phyloP scores from a whole-genome alignment of 148 eudicot genomes.

The Fallopia convolvulus region DNA sequence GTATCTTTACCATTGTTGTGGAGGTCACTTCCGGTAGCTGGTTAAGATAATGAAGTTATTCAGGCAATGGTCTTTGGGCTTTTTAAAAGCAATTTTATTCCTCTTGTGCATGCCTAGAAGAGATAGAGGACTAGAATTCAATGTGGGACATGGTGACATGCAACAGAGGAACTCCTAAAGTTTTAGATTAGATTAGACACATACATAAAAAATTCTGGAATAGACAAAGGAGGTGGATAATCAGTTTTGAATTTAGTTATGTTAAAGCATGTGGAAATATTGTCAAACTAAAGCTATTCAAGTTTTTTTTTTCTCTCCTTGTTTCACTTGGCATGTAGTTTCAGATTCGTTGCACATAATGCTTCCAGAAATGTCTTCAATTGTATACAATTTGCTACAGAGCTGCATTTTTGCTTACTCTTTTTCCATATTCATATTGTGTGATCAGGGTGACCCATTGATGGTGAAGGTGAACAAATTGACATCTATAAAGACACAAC shows the following conservation, averaged over 20 bases:
- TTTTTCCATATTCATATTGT: background rate
- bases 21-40: background rate
- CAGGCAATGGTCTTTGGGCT: background rate
- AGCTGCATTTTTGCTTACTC: background rate
- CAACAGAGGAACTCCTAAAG: background rate
- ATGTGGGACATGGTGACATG: background rate
- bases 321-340: background rate
- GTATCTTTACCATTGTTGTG: background rate
- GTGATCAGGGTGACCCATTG: conserved; percentile 40
- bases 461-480: conserved; percentile 57
- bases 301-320: background rate
- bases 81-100: background rate
- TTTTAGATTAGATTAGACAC: background rate
- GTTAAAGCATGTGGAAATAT: background rate
- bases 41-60: background rate
- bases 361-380: background rate
- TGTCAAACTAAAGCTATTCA: background rate
- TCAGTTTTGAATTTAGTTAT: background rate
- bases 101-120: background rate
- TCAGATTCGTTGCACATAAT: background rate
- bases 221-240: background rate
- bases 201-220: background rate
- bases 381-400: background rate
- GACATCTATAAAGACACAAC: conserved; percentile 56
- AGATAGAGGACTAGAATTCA: background rate